Evolutionary conservation across 768 basidiomycete species (phyloP), one percentile per base, ranked within the genome.

Genomic region (Cyclocybe cylindracea): DNA sequence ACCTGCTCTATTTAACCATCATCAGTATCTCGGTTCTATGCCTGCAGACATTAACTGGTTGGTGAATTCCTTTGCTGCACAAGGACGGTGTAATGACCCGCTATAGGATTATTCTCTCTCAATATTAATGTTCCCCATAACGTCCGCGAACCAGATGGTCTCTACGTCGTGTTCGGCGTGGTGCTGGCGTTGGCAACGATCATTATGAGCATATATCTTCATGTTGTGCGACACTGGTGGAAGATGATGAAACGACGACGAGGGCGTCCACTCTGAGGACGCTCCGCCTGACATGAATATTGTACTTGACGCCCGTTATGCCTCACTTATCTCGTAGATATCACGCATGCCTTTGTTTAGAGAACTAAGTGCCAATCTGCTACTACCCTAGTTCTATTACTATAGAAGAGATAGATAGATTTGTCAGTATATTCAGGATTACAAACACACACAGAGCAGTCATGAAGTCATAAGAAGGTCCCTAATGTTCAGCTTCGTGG

Each of bases 101-200:
- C 46, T n/a, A 42, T 40, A 91, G 92, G 88, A 39, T 18, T 81
- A 10, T 80, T 83, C 61, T 87, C 88, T 3, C 70, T 85, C 65
- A 96, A 97, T 61, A 59, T 86, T 39, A 65, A 55, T 4, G 57
- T 91, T 3, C 92, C 91, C 0, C 64, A 64, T n/a, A 89, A 90
- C 64, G 33, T 46, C 4, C 57, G 62, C 53, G 58, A 63, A 3
- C 62, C 66, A 0, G 65, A 55, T 11, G 70, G 72, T 10, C 72
- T 72, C 10, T 79, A 70, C 65, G 73, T 77, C 61, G 72, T 75
- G 16, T 93, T 92, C 61, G 79, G 70, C 8, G 66, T 82, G 18
- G 71, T 88, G 24, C 58, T 89, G 39, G 68, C 74, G 7, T 51
- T 79, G 8, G 70, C 76, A 5, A 55, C 77, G 19, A 24, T 78